These are phyloP conservation scores for Capsella bursapastoris DNA, from an alignment of 345 rosid species.

Conservation along the genomic window DNA sequence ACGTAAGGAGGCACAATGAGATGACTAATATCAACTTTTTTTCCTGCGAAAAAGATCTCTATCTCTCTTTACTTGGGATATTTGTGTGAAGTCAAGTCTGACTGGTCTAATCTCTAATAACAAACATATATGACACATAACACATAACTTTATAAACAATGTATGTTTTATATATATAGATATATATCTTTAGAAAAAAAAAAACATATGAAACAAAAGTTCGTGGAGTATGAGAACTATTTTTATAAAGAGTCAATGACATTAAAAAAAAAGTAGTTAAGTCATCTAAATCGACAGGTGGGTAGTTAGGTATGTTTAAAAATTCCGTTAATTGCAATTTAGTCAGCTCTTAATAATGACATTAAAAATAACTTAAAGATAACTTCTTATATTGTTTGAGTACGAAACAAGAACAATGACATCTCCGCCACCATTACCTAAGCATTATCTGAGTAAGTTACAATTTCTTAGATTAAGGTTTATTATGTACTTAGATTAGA, in stretches of 20 bases:
- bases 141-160: neutral
- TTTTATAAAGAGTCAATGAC: neutral
- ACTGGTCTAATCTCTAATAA: neutral
- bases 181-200: too few species aligned
- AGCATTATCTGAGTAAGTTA: neutral
- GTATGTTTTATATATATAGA: neutral
- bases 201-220: neutral
- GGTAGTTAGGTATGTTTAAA: conserved; percentile 23
- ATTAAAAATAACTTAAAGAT: neutral
- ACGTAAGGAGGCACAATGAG: conserved; percentile 20
- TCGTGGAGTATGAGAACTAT: neutral
- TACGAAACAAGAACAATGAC: conserved; percentile 32
- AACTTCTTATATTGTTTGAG: conserved; percentile 1
- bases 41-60: conserved; percentile 12
- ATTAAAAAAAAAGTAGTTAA: conserved; percentile 12
- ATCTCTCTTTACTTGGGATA: conserved; percentile 4
- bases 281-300: conserved; percentile 30
- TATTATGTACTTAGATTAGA: neutral
- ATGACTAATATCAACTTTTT: conserved; percentile 26
- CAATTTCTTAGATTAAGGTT: neutral
- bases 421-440: conserved; percentile 11
- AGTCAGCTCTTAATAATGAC: conserved; percentile 4
- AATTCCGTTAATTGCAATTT: conserved; percentile 3
- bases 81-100: conserved; percentile 13
- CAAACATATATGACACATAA: conserved; percentile 3